Percentiles rank a stretch among this genome's conserved stretches.
phyloP scores from a whole-genome alignment of 345 rosid species.

The Lumnitzera littorea region DNA sequence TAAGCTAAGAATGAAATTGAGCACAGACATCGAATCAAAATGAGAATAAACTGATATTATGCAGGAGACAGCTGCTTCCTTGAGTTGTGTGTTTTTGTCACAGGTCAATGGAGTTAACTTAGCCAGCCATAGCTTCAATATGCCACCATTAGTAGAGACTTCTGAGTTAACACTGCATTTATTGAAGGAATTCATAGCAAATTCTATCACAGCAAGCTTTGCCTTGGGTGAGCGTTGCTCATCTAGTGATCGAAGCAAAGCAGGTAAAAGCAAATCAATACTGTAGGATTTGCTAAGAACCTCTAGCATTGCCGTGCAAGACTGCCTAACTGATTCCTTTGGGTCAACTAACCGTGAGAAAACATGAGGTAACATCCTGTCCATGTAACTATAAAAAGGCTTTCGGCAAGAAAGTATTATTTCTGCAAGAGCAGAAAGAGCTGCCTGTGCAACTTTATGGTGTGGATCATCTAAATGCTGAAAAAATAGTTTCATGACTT shows the following conservation, averaged over 20 bases:
- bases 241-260: slow-evolving; percentile 93
- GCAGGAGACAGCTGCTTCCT: slow-evolving; percentile 90
- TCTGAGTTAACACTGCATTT: slow-evolving; percentile 72
- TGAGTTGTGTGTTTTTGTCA: slow-evolving; percentile 90
- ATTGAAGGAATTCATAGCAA: slow-evolving; percentile 79
- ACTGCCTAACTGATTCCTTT: slow-evolving; percentile 92
- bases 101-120: slow-evolving; percentile 77
- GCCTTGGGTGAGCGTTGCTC: slow-evolving; percentile 99
- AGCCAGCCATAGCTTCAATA: slow-evolving; percentile 90
- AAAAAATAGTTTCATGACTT: slow-evolving; percentile 96
- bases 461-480: slow-evolving; percentile 99
- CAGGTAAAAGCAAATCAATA: slow-evolving; percentile 85
- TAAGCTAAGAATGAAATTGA: slow-evolving; percentile 87
- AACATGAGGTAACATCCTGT: slow-evolving; percentile 93
- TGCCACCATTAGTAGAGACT: slow-evolving; percentile 74
- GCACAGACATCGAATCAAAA: slow-evolving; percentile 82
- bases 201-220: slow-evolving; percentile 95
- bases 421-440: slow-evolving; percentile 94
- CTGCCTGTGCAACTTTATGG: slow-evolving; percentile 99
- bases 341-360: slow-evolving; percentile 95
- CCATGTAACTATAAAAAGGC: slow-evolving; percentile 97
- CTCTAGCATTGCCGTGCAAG: slow-evolving; percentile 79
- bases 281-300: slow-evolving; percentile 87
- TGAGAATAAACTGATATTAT: slow-evolving; percentile 87
- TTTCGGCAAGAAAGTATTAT: slow-evolving; percentile 90